Conservation (phyloP, 1,139 yeast species). For the Trichomonascaceae sp. region DNA sequence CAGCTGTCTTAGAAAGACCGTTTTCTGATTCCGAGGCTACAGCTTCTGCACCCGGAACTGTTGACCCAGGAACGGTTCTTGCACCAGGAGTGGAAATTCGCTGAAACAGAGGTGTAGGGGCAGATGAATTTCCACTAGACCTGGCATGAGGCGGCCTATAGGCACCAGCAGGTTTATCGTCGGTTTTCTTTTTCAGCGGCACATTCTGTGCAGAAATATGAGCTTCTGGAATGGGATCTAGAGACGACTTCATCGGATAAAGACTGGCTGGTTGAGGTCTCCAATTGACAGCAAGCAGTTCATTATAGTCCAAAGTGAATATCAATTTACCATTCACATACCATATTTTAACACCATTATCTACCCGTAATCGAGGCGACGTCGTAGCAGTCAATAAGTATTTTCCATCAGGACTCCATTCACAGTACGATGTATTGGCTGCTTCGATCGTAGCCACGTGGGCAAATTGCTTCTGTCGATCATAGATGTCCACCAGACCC, state of each 20-base stretch:
- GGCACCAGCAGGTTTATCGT: conserved; percentile 68
- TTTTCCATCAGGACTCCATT: conserved; percentile 99
- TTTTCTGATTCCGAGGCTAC: conserved; percentile 31
- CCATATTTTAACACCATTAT: conserved; percentile 92
- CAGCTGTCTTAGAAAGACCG: conserved; percentile 50
- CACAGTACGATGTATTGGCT: conserved; percentile 87
- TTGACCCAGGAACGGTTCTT: conserved; percentile 37
- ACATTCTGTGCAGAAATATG: conserved; percentile 46
- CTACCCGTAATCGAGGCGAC: conserved; percentile 93
- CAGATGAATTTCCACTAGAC: conserved; percentile 26
- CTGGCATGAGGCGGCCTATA: conserved; percentile 96
- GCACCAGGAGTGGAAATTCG: conserved; percentile 21
- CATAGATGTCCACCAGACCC: conserved; percentile 93
- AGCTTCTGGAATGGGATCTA: conserved; percentile 57
- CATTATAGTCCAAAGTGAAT: conserved; percentile 71
- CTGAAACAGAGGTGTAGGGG: conserved; percentile 32
- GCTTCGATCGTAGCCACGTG: conserved; percentile 84
- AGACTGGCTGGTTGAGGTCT: conserved; percentile 57
- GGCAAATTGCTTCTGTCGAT: conserved; percentile 79
- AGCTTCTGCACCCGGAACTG: conserved; percentile 35
- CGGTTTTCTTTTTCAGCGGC: conserved; percentile 25
- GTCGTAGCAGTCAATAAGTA: conserved; percentile 93
- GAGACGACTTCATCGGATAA: conserved; percentile 50
- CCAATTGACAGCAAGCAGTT: conserved; percentile 80
- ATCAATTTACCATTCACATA: conserved; percentile 81